Evolutionary conservation across 371 early-diverging fungal genomes (phyloP).

Genomic region (Capillidium heterosporum): DNA sequence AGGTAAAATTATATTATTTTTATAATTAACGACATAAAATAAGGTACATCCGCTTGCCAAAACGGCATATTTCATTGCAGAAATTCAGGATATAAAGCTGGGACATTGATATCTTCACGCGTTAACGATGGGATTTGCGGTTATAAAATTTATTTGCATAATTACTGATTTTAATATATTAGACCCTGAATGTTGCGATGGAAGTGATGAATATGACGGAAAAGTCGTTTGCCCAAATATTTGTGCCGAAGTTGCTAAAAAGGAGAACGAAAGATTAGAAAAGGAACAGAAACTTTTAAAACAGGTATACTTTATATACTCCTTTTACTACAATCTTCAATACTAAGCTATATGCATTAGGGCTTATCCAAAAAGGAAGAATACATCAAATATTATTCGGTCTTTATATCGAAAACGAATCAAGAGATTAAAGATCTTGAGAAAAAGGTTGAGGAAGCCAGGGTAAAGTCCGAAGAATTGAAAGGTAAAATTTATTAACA

Average conservation of each 20-base stretch:
- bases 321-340: not conserved
- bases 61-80: constrained; percentile 59
- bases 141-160: constrained; percentile 9
- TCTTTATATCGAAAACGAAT: not conserved
- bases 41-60: constrained; percentile 80
- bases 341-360: not conserved
- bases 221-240: constrained; percentile 41
- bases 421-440: constrained; percentile 8
- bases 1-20: constrained; percentile 22
- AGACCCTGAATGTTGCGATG: constrained; percentile 88
- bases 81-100: constrained; percentile 58
- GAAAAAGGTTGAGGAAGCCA: constrained; percentile 15
- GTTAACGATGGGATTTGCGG: constrained; percentile 91
- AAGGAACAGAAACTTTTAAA: not conserved
- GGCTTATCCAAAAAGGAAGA: not conserved
- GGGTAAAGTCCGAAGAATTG: constrained; percentile 17
- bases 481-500: constrained; percentile 5
- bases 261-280: constrained; percentile 1
- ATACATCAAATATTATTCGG: not conserved
- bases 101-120: constrained; percentile 39
- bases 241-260: constrained; percentile 37
- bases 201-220: constrained; percentile 62
- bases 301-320: not conserved
- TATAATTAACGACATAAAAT: not conserved
- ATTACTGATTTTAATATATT: not conserved